phyloP scores from a whole-genome alignment of 352 stramenopile species.

The Globisporangium nodosum region DNA sequence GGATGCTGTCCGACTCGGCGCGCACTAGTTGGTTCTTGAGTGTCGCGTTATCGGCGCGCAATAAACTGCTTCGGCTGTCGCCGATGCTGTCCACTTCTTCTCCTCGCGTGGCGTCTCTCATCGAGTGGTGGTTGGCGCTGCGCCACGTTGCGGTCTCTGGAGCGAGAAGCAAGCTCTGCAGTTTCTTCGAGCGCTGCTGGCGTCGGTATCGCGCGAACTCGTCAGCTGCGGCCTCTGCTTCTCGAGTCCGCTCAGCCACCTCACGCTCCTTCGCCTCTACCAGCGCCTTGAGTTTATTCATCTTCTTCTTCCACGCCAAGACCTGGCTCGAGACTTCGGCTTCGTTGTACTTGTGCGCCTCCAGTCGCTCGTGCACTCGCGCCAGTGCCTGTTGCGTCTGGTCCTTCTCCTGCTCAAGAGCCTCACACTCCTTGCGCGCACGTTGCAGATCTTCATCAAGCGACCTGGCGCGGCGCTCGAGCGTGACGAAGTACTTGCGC shows the following conservation, averaged over 20 bases:
- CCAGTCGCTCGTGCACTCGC: slow-evolving; percentile 18
- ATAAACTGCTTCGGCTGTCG: slow-evolving; percentile 15
- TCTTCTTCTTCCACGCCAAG: slow-evolving; percentile 47
- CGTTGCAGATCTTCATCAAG: slow-evolving; percentile 29
- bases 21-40: slow-evolving; percentile 61
- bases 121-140: background rate
- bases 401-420: slow-evolving; percentile 22
- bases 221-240: slow-evolving; percentile 19
- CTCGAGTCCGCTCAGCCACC: slow-evolving; percentile 22
- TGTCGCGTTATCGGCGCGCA: slow-evolving; percentile 40
- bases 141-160: background rate
- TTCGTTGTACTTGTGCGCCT: slow-evolving; percentile 17
- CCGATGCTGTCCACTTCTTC: background rate
- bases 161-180: slow-evolving; percentile 23
- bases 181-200: slow-evolving; percentile 26
- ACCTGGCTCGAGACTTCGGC: slow-evolving; percentile 32
- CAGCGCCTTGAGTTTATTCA: slow-evolving; percentile 40
- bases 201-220: slow-evolving; percentile 29
- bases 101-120: background rate
- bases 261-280: slow-evolving; percentile 36
- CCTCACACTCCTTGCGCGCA: slow-evolving; percentile 27
- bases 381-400: slow-evolving; percentile 18
- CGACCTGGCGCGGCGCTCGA: slow-evolving; percentile 36
- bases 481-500: slow-evolving; percentile 59
- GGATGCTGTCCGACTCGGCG: slow-evolving; percentile 47